These are phyloP conservation scores for Trapa bicornis DNA, from an alignment of 345 rosid species.

Conservation along the genomic window DNA sequence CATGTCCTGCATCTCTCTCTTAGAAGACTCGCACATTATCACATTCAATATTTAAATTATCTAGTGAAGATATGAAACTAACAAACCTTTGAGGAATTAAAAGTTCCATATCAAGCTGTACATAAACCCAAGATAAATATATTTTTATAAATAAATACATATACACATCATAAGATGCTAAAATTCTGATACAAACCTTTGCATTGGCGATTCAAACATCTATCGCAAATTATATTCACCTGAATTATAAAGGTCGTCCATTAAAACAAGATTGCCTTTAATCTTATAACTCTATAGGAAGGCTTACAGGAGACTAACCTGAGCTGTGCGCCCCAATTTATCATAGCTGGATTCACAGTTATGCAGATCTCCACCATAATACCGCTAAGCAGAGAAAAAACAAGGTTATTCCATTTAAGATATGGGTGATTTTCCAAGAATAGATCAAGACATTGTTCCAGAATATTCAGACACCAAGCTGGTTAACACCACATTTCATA, in stretches of 20 bases:
- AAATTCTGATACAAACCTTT: slow-evolving; percentile 30
- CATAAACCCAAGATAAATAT: background rate
- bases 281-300: background rate
- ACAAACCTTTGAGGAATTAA: background rate
- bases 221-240: slow-evolving; percentile 80
- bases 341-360: slow-evolving; percentile 74
- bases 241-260: slow-evolving; percentile 19
- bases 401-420: slow-evolving; percentile 7
- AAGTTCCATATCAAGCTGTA: background rate
- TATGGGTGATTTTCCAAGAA: background rate
- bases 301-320: slow-evolving; percentile 29
- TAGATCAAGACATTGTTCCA: background rate
- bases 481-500: background rate
- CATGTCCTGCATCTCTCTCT: background rate
- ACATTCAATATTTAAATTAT: background rate
- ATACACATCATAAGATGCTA: background rate
- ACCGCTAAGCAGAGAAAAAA: slow-evolving; percentile 31
- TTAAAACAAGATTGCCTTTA: background rate
- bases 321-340: slow-evolving; percentile 84
- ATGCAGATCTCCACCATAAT: slow-evolving; percentile 62
- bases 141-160: background rate
- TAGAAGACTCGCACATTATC: background rate
- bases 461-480: background rate
- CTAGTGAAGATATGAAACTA: background rate
- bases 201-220: slow-evolving; percentile 63